Evolutionary conservation across 495 filamentous ascomycete genomes (phyloP).

Genomic region (Hypomontagnella submonticulosa): DNA sequence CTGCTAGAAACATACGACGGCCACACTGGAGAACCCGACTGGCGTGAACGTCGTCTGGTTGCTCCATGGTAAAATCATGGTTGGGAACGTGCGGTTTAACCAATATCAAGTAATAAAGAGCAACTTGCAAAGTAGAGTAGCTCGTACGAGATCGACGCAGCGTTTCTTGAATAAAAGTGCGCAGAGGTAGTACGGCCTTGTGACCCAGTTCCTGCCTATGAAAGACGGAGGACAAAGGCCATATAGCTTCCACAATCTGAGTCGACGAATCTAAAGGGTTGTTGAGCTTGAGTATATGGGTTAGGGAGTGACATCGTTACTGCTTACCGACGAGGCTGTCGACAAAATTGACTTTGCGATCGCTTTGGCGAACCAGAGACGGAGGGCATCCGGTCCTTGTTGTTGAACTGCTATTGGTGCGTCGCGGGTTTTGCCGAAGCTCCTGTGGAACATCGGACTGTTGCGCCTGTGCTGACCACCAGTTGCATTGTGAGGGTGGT

Average conservation of each 20-base stretch:
- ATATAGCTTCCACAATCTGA: constrained; percentile 96
- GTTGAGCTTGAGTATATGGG: constrained; percentile 43
- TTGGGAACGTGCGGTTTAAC: constrained; percentile 91
- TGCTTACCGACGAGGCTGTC: constrained; percentile 98
- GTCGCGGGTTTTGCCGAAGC: constrained; percentile 83
- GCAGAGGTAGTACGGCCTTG: constrained; percentile 84
- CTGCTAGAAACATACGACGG: constrained; percentile 95
- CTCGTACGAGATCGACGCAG: constrained; percentile 93
- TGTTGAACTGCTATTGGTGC: constrained; percentile 67
- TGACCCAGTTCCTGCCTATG: constrained; percentile 66
- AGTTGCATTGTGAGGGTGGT: constrained; percentile 23
- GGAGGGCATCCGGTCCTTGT: constrained; percentile 77
- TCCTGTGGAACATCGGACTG: constrained; percentile 69
- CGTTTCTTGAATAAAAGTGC: constrained; percentile 97
- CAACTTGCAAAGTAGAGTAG: constrained; percentile 96
- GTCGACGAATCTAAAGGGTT: constrained; percentile 87
- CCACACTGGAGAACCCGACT: constrained; percentile 92
- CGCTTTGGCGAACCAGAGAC: constrained; percentile 85
- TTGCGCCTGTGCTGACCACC: constrained; percentile 39
- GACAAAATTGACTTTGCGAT: constrained; percentile 95
- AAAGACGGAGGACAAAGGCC: constrained; percentile 79
- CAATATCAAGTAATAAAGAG: constrained; percentile 93
- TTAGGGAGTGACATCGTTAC: constrained; percentile 33
- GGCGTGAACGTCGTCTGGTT: constrained; percentile 75
- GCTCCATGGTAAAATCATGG: constrained; percentile 86